Evolutionary conservation across 176 grass and related monocot species (phyloP), one percentile per base, ranked within the genome.

Genomic region (Pontederia crassipes): DNA sequence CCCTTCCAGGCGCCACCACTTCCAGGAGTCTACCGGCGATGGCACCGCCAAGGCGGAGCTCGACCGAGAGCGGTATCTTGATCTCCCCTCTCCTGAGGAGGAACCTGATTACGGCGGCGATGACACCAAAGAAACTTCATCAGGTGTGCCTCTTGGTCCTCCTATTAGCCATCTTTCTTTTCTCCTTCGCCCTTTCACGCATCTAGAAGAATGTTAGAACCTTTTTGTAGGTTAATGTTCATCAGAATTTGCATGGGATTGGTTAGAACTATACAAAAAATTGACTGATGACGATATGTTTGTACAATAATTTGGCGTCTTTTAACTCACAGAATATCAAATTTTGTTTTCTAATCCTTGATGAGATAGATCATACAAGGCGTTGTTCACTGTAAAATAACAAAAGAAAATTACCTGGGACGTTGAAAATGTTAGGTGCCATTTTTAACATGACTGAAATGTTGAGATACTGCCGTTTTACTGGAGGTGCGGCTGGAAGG

Each of bases 11-110:
- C 2, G 78, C n/a, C 74, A 49, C 58, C 72, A 79, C 45, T 71
- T 28, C 26, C 66, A 71, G 8, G 47, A 32, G 4, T 54, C 66
- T 18, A 55, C 68, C 11, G 59, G 27, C n/a, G 86, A 64, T 17
- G 79, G 81, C 71, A 8, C 84, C 18, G 60, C 86, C 11, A 71
- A 78, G 62, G 27, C 78, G 24, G 81, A 90, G 54, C 65, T 80
- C 46, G 87, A 97, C 49, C 76, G 64, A 48, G 87, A 97, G 78
- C 87, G 93, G 29, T 97, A 73, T 59, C 73, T 78, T 40, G 93
- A 97, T 61, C 81, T 91, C 45, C 49, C 74, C 28, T 60, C 17
- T 62, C 6, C 71, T 27, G 45, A 45, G 3, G 71, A 65, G 11
- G 72, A 65, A 4, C 11, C 20, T 9, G 72, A 17, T 26, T 66